Evolutionary conservation across 106 monocot species (phyloP).

Genomic region (Agapanthus africanus): DNA sequence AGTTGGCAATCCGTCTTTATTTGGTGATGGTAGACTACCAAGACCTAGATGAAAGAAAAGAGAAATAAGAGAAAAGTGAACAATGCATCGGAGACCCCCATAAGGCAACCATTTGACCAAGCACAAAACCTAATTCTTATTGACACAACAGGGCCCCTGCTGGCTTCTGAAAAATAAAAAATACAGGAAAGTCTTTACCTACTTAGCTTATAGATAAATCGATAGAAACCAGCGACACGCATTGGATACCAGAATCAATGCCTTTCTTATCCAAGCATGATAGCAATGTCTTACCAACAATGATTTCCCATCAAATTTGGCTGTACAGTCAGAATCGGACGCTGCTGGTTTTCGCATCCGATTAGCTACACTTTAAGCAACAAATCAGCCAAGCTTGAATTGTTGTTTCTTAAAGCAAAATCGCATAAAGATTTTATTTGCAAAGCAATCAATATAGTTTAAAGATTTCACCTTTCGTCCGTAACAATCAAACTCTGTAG

Average conservation of each 20-base stretch:
- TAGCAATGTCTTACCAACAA: too few species aligned
- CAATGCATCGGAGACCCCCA: background rate
- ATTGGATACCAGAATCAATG: background rate
- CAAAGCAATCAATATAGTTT: background rate
- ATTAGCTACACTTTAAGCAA: background rate
- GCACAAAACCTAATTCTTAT: background rate
- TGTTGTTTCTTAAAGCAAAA: background rate
- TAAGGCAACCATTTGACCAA: background rate
- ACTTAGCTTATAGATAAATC: background rate
- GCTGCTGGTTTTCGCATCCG: background rate
- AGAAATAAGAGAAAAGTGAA: background rate
- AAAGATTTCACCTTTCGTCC: background rate
- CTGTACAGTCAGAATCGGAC: background rate
- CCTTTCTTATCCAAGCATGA: background rate
- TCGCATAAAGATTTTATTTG: background rate
- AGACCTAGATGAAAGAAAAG: background rate
- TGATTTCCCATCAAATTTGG: background rate
- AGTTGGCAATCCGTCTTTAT: background rate
- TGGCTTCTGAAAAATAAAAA: background rate
- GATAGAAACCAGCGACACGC: background rate
- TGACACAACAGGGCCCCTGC: background rate
- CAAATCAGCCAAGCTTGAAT: background rate
- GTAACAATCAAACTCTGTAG: background rate
- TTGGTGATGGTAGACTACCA: background rate
- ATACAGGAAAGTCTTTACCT: background rate